Evolutionary conservation across 2,329 filamentous ascomycete species (phyloP).

Genomic region (Phialemoniopsis sp.): DNA sequence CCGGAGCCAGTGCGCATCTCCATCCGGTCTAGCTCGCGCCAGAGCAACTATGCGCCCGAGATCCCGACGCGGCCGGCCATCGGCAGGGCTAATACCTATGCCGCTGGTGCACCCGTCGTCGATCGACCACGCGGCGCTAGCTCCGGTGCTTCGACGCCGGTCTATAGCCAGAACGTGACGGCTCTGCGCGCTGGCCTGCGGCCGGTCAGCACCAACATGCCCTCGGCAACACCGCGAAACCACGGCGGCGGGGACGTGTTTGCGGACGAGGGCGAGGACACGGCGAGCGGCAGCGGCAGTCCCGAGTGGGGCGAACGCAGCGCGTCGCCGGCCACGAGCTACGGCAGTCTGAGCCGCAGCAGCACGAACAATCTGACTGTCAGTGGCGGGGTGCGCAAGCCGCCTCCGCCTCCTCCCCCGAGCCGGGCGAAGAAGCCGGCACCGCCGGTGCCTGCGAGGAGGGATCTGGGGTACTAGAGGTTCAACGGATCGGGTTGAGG

Average conservation of each 20-base stretch:
- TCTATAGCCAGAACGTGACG: constrained; percentile 21
- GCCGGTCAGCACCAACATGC: constrained; percentile 26
- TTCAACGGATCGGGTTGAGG: no score
- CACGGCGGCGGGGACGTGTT: constrained; percentile 40
- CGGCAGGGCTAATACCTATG: constrained; percentile 32
- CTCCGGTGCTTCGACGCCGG: constrained; percentile 10
- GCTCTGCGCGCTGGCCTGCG: constrained; percentile 37
- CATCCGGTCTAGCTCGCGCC: constrained; percentile 29
- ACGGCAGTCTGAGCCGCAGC: constrained; percentile 43
- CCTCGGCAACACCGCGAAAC: constrained; percentile 19
- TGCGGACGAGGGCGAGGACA: constrained; percentile 43
- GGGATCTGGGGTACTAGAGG: constrained; percentile 22
- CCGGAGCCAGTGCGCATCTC: constrained; percentile 36
- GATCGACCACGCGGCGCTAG: neutral
- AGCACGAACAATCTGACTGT: constrained; percentile 31
- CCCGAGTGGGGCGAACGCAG: constrained; percentile 46
- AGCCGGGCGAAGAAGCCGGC: constrained; percentile 50
- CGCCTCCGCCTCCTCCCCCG: constrained; percentile 40
- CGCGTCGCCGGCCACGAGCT: constrained; percentile 52
- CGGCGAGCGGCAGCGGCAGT: constrained; percentile 44
- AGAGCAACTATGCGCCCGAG: constrained; percentile 19
- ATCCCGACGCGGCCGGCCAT: constrained; percentile 30
- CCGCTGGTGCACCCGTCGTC: constrained; percentile 18
- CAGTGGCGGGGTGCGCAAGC: constrained; percentile 26
- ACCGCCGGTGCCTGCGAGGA: constrained; percentile 42